Evolutionary conservation across 176 grass and related monocot species (phyloP), one percentile per base, ranked within the genome.

Genomic region (Lolium multiflorum): DNA sequence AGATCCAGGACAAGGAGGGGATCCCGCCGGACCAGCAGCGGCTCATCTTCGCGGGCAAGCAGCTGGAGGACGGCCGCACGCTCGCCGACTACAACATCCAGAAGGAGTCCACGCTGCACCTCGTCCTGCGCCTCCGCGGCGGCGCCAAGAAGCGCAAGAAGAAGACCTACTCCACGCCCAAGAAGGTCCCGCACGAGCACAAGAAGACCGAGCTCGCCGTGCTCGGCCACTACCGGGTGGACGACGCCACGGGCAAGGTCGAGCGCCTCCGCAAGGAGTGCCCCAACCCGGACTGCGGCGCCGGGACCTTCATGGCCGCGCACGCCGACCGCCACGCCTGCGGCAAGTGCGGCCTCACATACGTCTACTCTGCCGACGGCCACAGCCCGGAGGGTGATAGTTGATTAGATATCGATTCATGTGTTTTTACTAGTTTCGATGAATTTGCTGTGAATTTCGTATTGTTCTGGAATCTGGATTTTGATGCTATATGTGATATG

Each of bases 11-110:
- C 50, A 74, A 21, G 52, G 77, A 82, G 50, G 77, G 84, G 37
- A 88, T 97, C 54, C 95, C 92, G 10, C 95, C 95, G 79, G 95
- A 97, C 80, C 93, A 97, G 92, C 95, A 95, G 91, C 83, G 95
- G 11, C 91, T 97, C 21, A 95, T 98, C 75, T 98, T 98, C 47
- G 95, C 95, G 4, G 95, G 95, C 4, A 97, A 97, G 92, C 95
- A 97, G 91, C 91, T 97, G 7, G 91, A 97, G 76, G 95, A 97
- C 59, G 95, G 95, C 13, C 88, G 92, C 78, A 97, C 88, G 4
- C 93, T 95, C 5, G 93, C 90, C 7, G 90, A 95, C 87, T 92
- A 90, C 83, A 84, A 78, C 90, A 83, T 95, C 66, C 83, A 84
- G 74, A 92, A 89, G 85, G 90, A 91, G 88, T 87, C 80, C 1